These are phyloP conservation scores for Arthrobotrys entomopaga DNA, from an alignment of 2,329 filamentous ascomycete species.

Conservation along the genomic window DNA sequence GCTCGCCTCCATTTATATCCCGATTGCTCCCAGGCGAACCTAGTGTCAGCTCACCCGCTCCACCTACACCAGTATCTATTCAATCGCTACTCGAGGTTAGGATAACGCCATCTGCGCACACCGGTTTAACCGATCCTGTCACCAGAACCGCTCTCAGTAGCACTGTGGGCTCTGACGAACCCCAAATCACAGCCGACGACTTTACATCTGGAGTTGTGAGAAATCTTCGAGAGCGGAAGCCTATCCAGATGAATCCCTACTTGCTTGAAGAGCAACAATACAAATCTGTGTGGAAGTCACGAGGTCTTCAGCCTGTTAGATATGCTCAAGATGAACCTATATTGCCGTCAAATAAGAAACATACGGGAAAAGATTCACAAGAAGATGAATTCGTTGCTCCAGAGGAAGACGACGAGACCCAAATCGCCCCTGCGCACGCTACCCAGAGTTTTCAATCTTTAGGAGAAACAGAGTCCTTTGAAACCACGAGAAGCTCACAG, in stretches of 20 bases:
- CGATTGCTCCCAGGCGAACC: conserved; percentile 4
- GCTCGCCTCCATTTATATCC: conserved; percentile 38
- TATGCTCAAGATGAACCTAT: conserved; percentile 52
- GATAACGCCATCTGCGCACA: conserved; percentile 17
- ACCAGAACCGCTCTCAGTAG: conserved; percentile 15
- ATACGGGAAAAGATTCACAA: conserved; percentile 55
- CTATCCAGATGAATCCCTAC: conserved; percentile 59
- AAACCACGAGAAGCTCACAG: background rate
- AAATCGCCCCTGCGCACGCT: conserved; percentile 5
- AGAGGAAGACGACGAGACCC: conserved; percentile 34
- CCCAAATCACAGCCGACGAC: conserved; percentile 24
- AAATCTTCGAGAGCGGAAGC: conserved; percentile 58
- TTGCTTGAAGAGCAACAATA: conserved; percentile 57
- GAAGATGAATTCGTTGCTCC: conserved; percentile 58
- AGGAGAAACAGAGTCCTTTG: conserved; percentile 10
- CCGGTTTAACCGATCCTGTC: conserved; percentile 32
- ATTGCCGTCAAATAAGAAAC: conserved; percentile 32
- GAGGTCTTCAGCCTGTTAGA: conserved; percentile 57
- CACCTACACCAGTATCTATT: conserved; percentile 22
- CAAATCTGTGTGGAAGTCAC: conserved; percentile 56
- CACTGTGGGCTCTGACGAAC: conserved; percentile 26
- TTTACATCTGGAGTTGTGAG: conserved; percentile 50
- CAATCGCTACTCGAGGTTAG: conserved; percentile 21
- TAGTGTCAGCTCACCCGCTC: conserved; percentile 14
- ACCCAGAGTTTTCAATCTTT: conserved; percentile 42